Base-by-base conservation (phyloP, 164 flowering plant species). In the Berberis thunbergii region DNA sequence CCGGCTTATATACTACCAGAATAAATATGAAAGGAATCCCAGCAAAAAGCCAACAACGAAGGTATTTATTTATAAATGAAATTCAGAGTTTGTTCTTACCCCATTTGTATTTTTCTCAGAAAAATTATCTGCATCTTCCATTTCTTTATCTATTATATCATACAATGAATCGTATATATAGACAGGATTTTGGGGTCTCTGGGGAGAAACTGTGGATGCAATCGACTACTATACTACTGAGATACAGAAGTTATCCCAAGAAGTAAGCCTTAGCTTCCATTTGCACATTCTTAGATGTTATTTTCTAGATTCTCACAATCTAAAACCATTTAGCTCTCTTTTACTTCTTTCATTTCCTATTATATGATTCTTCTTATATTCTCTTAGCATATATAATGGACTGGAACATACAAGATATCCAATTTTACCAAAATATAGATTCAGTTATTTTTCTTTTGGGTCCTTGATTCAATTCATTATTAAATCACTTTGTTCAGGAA, bases 121-220 rank as follows among this genome's bases (percentile, higher is more conserved):
- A 11, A 6, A 11, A 7, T 8, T 61, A 49, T 49, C 26, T 6
- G 40, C 45, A 54, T 59, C 40, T 52, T 56, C 41, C 3, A 59
- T 11, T 11, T 46, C 59, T 10, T 7, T 45, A 7, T 65, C 59
- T 0, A 62, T 66, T 48, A 61, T 50, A 72, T 78, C 11, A 67
- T 64, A 62, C 52, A 70, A 64, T 42, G 60, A 67, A 26, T 57
- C 44, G 52, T 63, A 54, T 64, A 45, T 80, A 73, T 81, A 87
- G 97, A 86, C 87, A 79, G 97, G 96, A 69, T 77, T 86, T 49
- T 80, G 80, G 65, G 96, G 96, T 45, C 84, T 88, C 41, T 75
- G 83, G 75, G 96, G 96, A 57, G 64, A 72, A 64, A 72, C 12
- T 10, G 91, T 85, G 59, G 96, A 91, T 80, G 92, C 97, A 45